phyloP scores from a whole-genome alignment of 305 asterid genomes.

The Fraxinus velutina region DNA sequence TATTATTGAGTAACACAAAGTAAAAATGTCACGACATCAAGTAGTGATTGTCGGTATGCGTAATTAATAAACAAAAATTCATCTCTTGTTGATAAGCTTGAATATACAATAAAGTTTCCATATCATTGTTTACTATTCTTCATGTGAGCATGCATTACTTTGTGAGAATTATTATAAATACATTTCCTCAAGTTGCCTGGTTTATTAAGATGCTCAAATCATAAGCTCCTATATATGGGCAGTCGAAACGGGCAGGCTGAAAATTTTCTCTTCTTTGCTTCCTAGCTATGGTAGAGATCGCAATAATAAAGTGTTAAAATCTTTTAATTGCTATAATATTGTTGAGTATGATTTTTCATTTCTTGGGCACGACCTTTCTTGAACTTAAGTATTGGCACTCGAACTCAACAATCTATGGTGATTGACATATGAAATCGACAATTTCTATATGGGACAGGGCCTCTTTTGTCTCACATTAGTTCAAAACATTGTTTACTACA shows the following conservation, averaged over 20 bases:
- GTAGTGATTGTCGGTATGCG: background rate
- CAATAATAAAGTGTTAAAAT: background rate
- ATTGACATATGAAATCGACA: background rate
- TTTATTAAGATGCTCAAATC: background rate
- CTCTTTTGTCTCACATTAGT: too few relatives aligned
- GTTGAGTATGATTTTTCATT: background rate
- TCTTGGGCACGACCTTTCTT: background rate
- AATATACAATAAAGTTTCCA: background rate
- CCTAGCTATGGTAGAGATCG: background rate
- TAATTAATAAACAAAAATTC: background rate
- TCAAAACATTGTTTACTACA: too few relatives aligned
- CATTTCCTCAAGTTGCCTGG: background rate
- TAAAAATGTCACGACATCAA: background rate
- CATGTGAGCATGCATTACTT: background rate
- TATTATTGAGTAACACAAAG: background rate
- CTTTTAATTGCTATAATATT: background rate
- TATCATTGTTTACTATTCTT: background rate
- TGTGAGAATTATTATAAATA: background rate
- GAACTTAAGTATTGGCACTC: background rate
- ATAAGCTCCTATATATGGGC: background rate
- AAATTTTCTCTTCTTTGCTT: background rate
- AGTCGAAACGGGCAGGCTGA: background rate
- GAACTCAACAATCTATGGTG: background rate
- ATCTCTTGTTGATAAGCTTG: background rate
- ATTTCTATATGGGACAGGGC: background rate